phyloP scores from a whole-genome alignment of 2,329 filamentous ascomycete species.

The Aureobasidium musti region DNA sequence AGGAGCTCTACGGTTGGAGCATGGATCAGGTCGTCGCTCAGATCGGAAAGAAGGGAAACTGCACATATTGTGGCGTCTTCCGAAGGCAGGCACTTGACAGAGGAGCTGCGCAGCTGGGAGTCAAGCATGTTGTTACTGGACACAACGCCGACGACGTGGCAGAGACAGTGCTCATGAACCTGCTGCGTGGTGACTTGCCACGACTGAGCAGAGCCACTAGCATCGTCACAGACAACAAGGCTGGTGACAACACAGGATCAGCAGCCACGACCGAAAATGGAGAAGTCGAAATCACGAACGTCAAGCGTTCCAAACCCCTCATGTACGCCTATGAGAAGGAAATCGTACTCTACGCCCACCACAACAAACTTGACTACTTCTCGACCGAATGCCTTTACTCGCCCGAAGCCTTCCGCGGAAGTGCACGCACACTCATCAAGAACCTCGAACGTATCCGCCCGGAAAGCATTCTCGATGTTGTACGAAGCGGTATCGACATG shows the following conservation, averaged over 20 bases:
- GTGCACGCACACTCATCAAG: conserved; percentile 88
- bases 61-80: conserved; percentile 98
- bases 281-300: conserved; percentile 62
- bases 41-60: conserved; percentile 97
- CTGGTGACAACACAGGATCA: conserved; percentile 36
- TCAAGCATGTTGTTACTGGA: conserved; percentile 92
- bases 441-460: conserved; percentile 90
- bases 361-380: conserved; percentile 97
- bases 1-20: conserved; percentile 94
- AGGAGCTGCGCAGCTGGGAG: conserved; percentile 81
- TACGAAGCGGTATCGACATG: conserved; percentile 95
- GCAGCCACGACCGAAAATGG: conserved; percentile 30
- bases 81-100: conserved; percentile 89
- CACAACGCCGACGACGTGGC: conserved; percentile 98
- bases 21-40: conserved; percentile 99
- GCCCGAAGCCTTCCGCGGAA: conserved; percentile 93
- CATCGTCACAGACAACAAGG: conserved; percentile 71
- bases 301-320: conserved; percentile 92
- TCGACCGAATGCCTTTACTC: conserved; percentile 98
- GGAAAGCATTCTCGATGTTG: conserved; percentile 92
- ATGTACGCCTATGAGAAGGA: conserved; percentile 99
- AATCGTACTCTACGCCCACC: conserved; percentile 95
- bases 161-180: conserved; percentile 97
- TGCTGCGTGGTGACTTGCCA: conserved; percentile 85
- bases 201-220: conserved; percentile 84